These are phyloP conservation scores for Ganoderma boninense DNA, from an alignment of 1,284 basidiomycete genomes.

Conservation along the genomic window DNA sequence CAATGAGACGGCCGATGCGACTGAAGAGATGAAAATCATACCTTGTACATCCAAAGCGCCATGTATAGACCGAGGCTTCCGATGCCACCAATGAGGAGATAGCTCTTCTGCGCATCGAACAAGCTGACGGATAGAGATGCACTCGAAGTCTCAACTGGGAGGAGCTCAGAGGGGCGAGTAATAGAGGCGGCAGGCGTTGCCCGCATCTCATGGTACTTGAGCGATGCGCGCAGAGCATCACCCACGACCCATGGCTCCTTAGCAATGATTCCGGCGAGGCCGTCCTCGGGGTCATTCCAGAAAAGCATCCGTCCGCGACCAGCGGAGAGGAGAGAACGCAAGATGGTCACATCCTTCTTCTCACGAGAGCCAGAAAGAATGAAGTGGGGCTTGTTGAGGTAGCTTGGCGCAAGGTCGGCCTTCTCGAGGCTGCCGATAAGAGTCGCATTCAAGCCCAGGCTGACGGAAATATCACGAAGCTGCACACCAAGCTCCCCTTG, in stretches of 20 bases:
- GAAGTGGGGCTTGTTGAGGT: slow-evolving; percentile 2
- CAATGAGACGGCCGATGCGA: not conserved
- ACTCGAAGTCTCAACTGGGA: not conserved
- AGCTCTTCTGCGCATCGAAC: slow-evolving; percentile 27
- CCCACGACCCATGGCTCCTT: slow-evolving; percentile 20
- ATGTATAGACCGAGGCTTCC: slow-evolving; percentile 41
- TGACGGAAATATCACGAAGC: not conserved
- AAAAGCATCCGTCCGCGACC: slow-evolving; percentile 6
- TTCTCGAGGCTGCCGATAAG: not conserved
- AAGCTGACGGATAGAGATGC: not conserved
- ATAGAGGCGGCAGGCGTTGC: not conserved
- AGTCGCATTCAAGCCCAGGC: slow-evolving; percentile 6
- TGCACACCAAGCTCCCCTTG: not conserved
- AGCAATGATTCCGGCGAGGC: not conserved
- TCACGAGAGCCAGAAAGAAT: slow-evolving; percentile 13
- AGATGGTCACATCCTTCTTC: not conserved
- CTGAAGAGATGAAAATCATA: slow-evolving; percentile 18
- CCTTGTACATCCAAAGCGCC: slow-evolving; percentile 51
- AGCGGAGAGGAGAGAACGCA: slow-evolving; percentile 3
- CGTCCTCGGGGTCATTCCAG: slow-evolving; percentile 17
- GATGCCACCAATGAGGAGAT: slow-evolving; percentile 33
- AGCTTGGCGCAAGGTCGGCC: not conserved
- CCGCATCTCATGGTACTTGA: not conserved
- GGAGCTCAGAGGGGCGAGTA: not conserved
- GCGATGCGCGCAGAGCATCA: slow-evolving; percentile 14